Conservation (phyloP, 2,329 filamentous ascomycete species). For the Colletotrichum nymphaeae region DNA sequence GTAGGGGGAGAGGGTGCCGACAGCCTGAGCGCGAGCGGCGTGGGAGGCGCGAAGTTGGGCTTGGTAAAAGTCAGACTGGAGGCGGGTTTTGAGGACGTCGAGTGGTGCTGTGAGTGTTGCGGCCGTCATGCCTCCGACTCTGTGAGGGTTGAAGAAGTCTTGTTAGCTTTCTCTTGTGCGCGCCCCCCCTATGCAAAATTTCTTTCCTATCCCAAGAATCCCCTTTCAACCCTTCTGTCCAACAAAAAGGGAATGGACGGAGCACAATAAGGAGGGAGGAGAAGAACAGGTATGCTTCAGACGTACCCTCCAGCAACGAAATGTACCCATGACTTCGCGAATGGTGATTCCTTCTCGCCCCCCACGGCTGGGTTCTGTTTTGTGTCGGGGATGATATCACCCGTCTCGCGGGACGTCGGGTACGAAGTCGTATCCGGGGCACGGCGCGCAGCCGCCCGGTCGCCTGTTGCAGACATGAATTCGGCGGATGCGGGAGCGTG, state of each 20-base stretch:
- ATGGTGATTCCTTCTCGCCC: constrained; percentile 56
- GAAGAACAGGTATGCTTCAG: not conserved
- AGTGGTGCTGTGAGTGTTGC: constrained; percentile 94
- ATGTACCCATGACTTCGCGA: constrained; percentile 88
- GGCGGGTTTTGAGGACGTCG: constrained; percentile 91
- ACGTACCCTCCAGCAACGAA: constrained; percentile 89
- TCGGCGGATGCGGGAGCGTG: constrained; percentile 42
- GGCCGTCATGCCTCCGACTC: constrained; percentile 89
- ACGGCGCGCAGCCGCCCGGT: constrained; percentile 37
- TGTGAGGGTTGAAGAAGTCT: constrained; percentile 47
- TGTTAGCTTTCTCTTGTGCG: constrained; percentile 19
- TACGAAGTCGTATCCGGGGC: constrained; percentile 33
- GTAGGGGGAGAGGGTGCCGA: constrained; percentile 66
- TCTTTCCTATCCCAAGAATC: not conserved
- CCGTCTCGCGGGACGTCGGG: constrained; percentile 67
- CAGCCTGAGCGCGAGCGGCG: constrained; percentile 65
- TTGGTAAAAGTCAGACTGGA: constrained; percentile 96
- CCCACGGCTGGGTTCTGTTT: constrained; percentile 39
- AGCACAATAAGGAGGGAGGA: not conserved
- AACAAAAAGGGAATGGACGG: not conserved
- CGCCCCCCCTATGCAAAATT: not conserved
- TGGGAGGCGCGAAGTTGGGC: constrained; percentile 78
- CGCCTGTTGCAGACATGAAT: constrained; percentile 46
- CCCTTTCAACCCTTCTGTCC: not conserved
- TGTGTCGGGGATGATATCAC: constrained; percentile 61